phyloP scores from a whole-genome alignment of 1,139 yeast species.

The Taphrina pruni region DNA sequence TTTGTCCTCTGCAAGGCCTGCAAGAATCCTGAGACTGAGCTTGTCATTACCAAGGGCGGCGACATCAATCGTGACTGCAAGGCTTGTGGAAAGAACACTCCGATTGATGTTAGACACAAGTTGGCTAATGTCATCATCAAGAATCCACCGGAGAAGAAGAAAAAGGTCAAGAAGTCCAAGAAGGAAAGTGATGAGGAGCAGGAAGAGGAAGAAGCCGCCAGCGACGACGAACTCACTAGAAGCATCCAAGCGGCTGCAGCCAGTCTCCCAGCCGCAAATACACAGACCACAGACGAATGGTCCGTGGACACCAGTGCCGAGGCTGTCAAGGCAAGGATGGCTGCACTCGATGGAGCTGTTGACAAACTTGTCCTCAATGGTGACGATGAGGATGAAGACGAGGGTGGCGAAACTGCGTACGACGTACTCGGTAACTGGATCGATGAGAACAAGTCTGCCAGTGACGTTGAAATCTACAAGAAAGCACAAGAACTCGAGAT shows the following conservation, averaged over 20 bases:
- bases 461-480: slow-evolving; percentile 89
- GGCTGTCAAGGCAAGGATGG: slow-evolving; percentile 92
- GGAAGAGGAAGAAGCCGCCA: slow-evolving; percentile 52
- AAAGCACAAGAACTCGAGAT: slow-evolving; percentile 83
- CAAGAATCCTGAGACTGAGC: slow-evolving; percentile 97
- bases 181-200: slow-evolving; percentile 51
- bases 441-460: slow-evolving; percentile 66
- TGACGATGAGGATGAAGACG: slow-evolving; percentile 54
- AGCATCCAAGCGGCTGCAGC: slow-evolving; percentile 88
- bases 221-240: slow-evolving; percentile 75
- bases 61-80: slow-evolving; percentile 89
- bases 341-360: slow-evolving; percentile 69
- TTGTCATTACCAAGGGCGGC: slow-evolving; percentile 71
- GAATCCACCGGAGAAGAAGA: slow-evolving; percentile 79
- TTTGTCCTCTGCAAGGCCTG: slow-evolving; percentile 94
- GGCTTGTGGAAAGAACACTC: slow-evolving; percentile 94
- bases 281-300: slow-evolving; percentile 85
- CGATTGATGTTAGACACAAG: slow-evolving; percentile 84
- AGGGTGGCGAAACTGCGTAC: slow-evolving; percentile 56
- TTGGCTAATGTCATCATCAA: slow-evolving; percentile 83
- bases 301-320: slow-evolving; percentile 97
- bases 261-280: slow-evolving; percentile 60
- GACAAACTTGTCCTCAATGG: slow-evolving; percentile 52
- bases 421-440: slow-evolving; percentile 94
- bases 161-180: slow-evolving; percentile 57